Evolutionary conservation across 371 early-diverging fungal species (phyloP).

Genomic region (Mortierella sp.): DNA sequence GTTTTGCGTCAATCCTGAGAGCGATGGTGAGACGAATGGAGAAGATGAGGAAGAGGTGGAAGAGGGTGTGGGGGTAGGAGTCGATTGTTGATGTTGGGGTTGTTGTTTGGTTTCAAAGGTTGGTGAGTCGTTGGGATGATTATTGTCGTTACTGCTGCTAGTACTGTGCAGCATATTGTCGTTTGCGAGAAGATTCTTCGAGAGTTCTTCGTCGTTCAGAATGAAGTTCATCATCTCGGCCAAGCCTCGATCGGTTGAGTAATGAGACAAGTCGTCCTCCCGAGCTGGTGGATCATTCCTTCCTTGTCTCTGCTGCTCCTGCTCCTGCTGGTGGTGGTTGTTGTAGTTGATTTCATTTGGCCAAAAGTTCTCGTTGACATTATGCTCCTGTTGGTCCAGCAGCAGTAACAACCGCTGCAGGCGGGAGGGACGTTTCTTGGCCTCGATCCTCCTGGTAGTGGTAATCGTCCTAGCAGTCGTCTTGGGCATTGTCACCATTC

Average conservation of each 20-base stretch:
- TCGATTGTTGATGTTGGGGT: not conserved
- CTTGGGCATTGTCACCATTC: not conserved
- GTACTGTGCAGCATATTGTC: not conserved
- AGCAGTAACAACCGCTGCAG: not conserved
- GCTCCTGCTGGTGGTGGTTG: not conserved
- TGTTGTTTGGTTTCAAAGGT: not conserved
- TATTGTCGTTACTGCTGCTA: not conserved
- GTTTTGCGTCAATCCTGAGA: constrained; percentile 15
- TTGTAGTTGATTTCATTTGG: not conserved
- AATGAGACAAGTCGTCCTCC: not conserved
- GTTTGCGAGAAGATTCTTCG: no score
- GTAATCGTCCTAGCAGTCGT: not conserved
- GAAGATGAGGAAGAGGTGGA: not conserved
- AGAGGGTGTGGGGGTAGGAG: not conserved
- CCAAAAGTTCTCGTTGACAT: not conserved
- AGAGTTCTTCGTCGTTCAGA: not conserved
- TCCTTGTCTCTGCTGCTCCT: not conserved
- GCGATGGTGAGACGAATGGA: not conserved
- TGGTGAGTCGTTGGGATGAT: not conserved
- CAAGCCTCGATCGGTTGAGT: not conserved
- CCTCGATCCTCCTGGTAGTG: not conserved
- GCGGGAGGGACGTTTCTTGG: not conserved
- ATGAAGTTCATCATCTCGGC: constrained; percentile 1
- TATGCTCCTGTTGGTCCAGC: not conserved
- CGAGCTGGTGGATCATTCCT: not conserved